Evolutionary conservation across 2,329 filamentous ascomycete genomes (phyloP).

Genomic region (Penicillium sp.): DNA sequence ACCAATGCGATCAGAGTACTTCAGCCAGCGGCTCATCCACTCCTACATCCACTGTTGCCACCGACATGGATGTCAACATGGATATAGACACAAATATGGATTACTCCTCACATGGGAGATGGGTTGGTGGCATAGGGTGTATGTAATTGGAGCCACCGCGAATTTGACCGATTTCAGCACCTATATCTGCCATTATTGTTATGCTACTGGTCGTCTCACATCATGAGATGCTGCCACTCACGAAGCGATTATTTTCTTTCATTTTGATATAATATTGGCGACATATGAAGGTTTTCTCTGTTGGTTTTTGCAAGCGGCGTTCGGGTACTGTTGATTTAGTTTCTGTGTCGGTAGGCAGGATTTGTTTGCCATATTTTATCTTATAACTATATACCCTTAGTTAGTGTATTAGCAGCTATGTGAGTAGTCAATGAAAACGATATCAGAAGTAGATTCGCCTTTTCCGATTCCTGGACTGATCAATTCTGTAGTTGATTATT

Average conservation of each 20-base stretch:
- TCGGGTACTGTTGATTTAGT: not conserved
- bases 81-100: conserved; percentile 21
- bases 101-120: conserved; percentile 19
- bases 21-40: conserved; percentile 22
- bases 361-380: not conserved
- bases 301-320: not conserved
- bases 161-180: not conserved
- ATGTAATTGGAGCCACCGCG: conserved; percentile 23
- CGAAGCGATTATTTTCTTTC: not conserved
- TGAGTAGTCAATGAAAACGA: not conserved
- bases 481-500: not conserved
- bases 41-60: conserved; percentile 17
- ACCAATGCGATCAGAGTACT: conserved; percentile 14
- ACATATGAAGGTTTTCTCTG: not conserved
- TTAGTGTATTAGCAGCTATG: not conserved
- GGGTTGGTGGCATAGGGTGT: conserved; percentile 30
- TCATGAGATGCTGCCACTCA: conserved; percentile 2
- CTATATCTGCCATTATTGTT: not conserved
- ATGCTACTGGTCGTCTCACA: not conserved
- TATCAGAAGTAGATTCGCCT: conserved; percentile 6
- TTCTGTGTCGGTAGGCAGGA: not conserved
- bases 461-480: not conserved
- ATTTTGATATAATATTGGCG: not conserved
- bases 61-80: conserved; percentile 27
- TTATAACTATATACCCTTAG: not conserved